Evolutionary conservation across 805 yeast genomes (phyloP), one percentile per base, ranked within the genome.

Genomic region (Metschnikowia orientalis): DNA sequence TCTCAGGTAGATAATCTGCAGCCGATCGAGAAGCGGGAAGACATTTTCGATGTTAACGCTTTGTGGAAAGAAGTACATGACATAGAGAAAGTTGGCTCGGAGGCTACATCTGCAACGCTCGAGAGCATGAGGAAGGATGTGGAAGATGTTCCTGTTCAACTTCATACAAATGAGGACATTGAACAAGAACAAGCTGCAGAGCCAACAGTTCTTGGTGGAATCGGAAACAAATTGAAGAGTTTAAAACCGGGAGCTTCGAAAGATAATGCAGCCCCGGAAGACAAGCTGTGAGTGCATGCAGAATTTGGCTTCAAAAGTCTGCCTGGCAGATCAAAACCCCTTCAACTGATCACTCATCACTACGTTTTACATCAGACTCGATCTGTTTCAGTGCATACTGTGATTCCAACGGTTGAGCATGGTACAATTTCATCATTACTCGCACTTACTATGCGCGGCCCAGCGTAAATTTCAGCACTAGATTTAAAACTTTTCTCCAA

Each of bases 1-100:
- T 21, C 41, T 3, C 25, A 16, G 8, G 35, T 38, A 16, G 36
- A 32, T 3, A 39, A 20, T n/a, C n/a, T n/a, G n/a, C n/a, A n/a
- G n/a, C n/a, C n/a, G n/a, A n/a, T n/a, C n/a, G n/a, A n/a, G n/a
- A n/a, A n/a, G 3, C 28, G 18, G n/a, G 42, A 35, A 10, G 35
- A 40, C n/a, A 59, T 69, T 1, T 74, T 74, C 46, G 73, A 74
- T 43, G 59, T 74, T 10, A 57, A 51, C 26, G 73, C 72, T 1
- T 48, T 74, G 28, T 46, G 51, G 33, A 44, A 58, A 20, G 76
- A 73, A 45, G 68, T 72, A 23, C 53, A 58, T 12, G 70, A 61
- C 23, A 67, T 73, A 12, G 74, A 69, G 35, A 44, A 51, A 18
- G 50, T 63, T 23, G 66, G 67, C 1, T 42, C 45, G 3, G 45